A percentile compares a stretch with the other conserved stretches of the same genome.
Conservation (phyloP, 164 flowering plant species). For the Annona squamosa region DNA sequence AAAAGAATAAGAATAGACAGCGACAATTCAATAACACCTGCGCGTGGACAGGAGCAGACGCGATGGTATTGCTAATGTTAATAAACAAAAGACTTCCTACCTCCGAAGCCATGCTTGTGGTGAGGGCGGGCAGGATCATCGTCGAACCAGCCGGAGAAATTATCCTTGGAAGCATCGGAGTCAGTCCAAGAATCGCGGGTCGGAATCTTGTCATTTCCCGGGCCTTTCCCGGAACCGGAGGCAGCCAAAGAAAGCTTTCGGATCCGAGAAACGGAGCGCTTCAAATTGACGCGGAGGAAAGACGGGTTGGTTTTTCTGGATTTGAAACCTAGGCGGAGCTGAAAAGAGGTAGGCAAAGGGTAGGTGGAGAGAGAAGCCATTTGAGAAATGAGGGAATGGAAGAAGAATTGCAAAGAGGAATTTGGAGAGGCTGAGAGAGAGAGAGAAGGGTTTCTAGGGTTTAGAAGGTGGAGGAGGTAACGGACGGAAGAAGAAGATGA, state of each 20-base stretch:
- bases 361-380: conserved; percentile 43
- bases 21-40: not conserved
- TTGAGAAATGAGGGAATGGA: not conserved
- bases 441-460: not conserved
- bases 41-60: not conserved
- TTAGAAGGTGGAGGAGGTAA: not conserved
- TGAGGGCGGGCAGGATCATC: conserved; percentile 19
- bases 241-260: conserved; percentile 14
- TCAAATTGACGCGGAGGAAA: conserved; percentile 15
- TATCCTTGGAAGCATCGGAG: conserved; percentile 24
- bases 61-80: not conserved
- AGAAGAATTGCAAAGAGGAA: not conserved
- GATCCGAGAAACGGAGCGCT: conserved; percentile 12
- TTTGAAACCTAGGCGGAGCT: conserved; percentile 49
- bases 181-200: conserved; percentile 21
- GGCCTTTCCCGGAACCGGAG: conserved; percentile 1
- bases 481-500: not conserved
- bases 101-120: conserved; percentile 33
- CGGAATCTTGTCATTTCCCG: conserved; percentile 16
- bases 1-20: not conserved
- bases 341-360: conserved; percentile 54
- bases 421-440: not conserved
- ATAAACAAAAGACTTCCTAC: conserved; percentile 20
- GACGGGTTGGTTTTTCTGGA: conserved; percentile 20
- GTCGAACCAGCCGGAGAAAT: conserved; percentile 35